These are phyloP conservation scores for Myxozyma lipomycoides DNA, from an alignment of 805 yeast genomes.

Conservation along the genomic window DNA sequence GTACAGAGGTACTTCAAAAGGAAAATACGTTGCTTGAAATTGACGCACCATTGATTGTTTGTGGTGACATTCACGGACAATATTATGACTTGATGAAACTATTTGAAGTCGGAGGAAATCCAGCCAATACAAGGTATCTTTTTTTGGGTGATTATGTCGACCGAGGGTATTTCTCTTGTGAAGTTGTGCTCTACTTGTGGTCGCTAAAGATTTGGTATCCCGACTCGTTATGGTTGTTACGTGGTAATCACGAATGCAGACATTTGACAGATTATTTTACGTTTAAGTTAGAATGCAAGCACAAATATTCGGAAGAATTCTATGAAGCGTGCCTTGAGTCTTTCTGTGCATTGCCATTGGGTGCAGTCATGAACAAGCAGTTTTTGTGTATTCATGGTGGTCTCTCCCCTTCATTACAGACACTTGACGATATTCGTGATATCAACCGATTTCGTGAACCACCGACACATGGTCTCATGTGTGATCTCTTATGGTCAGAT, in stretches of 20 bases:
- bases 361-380: constrained; percentile 89
- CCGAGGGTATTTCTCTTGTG: constrained; percentile 86
- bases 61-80: constrained; percentile 98
- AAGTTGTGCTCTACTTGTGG: constrained; percentile 62
- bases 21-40: constrained; percentile 81
- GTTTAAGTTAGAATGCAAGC: constrained; percentile 82
- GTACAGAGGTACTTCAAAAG: constrained; percentile 54
- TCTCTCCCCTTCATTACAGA: constrained; percentile 73
- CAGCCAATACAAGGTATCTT: constrained; percentile 67
- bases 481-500: constrained; percentile 94
- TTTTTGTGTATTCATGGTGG: constrained; percentile 98
- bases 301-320: constrained; percentile 63
- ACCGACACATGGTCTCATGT: constrained; percentile 89
- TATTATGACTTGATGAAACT: constrained; percentile 83
- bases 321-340: constrained; percentile 73
- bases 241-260: constrained; percentile 94
- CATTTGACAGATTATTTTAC: constrained; percentile 94
- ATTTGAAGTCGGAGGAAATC: constrained; percentile 91
- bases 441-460: constrained; percentile 86
- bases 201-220: constrained; percentile 75
- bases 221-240: constrained; percentile 65
- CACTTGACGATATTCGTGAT: constrained; percentile 61
- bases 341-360: constrained; percentile 83
- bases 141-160: constrained; percentile 95
- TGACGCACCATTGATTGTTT: constrained; percentile 90